Conservation (phyloP, 1,284 basidiomycete genomes). For the Testicularia cyperi region DNA sequence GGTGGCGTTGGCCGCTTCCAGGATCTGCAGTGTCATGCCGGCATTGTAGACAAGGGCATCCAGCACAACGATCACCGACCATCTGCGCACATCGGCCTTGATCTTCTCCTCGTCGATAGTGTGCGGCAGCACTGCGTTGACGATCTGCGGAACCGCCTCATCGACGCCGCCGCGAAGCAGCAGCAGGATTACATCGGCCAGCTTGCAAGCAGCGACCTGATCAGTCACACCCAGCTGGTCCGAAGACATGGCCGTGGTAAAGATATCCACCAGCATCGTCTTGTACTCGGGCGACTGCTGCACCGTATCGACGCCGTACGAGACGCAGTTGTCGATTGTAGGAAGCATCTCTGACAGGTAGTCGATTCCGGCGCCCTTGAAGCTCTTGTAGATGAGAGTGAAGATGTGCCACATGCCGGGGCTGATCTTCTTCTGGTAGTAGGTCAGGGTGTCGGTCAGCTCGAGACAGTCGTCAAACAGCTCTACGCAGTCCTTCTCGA, state of each 20-base stretch:
- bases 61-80: slow-evolving; percentile 78
- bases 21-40: slow-evolving; percentile 71
- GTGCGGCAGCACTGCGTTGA: slow-evolving; percentile 40
- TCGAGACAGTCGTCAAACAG: slow-evolving; percentile 86
- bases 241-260: slow-evolving; percentile 72
- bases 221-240: slow-evolving; percentile 70
- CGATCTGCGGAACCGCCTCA: slow-evolving; percentile 47
- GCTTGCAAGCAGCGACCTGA: slow-evolving; percentile 78
- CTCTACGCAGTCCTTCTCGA: slow-evolving; percentile 64
- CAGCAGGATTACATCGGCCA: slow-evolving; percentile 78
- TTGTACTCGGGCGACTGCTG: slow-evolving; percentile 74
- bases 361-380: slow-evolving; percentile 80
- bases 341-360: slow-evolving; percentile 82
- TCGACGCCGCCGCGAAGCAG: slow-evolving; percentile 74
- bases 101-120: slow-evolving; percentile 61
- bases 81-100: slow-evolving; percentile 71
- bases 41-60: slow-evolving; percentile 85
- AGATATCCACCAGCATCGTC: slow-evolving; percentile 81
- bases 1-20: slow-evolving; percentile 69
- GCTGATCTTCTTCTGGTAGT: slow-evolving; percentile 75
- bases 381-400: slow-evolving; percentile 77
- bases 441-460: slow-evolving; percentile 79
- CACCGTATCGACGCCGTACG: slow-evolving; percentile 77
- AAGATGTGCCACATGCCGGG: slow-evolving; percentile 84
- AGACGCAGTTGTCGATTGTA: slow-evolving; percentile 84